phyloP scores from a whole-genome alignment of 2,329 filamentous ascomycete species.

The Amphichorda felina region DNA sequence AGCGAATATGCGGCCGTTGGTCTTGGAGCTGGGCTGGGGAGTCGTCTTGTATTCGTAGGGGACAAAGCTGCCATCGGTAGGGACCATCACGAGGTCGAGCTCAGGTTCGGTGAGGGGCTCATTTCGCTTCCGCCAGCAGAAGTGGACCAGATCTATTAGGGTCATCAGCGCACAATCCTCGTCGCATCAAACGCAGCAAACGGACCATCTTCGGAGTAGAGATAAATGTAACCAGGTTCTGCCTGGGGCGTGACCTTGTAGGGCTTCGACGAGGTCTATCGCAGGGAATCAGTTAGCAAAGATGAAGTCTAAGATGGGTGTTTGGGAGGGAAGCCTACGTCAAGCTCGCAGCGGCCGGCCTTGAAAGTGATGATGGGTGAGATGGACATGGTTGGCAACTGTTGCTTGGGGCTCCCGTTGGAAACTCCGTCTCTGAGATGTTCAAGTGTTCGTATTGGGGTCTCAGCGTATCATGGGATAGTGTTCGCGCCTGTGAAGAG shows the following conservation, averaged over 20 bases:
- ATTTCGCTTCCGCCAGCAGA: slow-evolving; percentile 86
- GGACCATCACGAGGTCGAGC: slow-evolving; percentile 88
- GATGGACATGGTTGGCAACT: slow-evolving; percentile 54
- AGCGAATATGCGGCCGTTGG: slow-evolving; percentile 82
- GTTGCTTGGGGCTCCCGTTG: slow-evolving; percentile 1
- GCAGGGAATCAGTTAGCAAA: slow-evolving; percentile 7
- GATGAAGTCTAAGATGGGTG: slow-evolving; percentile 1
- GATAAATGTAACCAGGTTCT: slow-evolving; percentile 78
- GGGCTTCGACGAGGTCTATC: slow-evolving; percentile 38
- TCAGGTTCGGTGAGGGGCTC: slow-evolving; percentile 57
- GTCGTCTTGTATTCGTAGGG: slow-evolving; percentile 58
- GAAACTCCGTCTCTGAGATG: background rate
- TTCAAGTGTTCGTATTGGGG: too few relatives aligned
- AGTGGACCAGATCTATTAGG: slow-evolving; percentile 45
- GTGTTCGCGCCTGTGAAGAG: background rate
- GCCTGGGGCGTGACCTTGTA: slow-evolving; percentile 62
- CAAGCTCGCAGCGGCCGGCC: slow-evolving; percentile 77
- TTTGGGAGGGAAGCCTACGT: slow-evolving; percentile 42
- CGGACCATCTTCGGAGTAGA: slow-evolving; percentile 80
- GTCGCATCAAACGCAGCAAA: background rate
- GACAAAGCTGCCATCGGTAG: slow-evolving; percentile 74
- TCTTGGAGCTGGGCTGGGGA: slow-evolving; percentile 47
- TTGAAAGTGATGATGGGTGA: slow-evolving; percentile 89
- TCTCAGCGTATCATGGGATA: background rate
- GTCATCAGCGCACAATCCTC: background rate